phyloP scores from a whole-genome alignment of 2,329 filamentous ascomycete species.

The Fusarium liriodendri region DNA sequence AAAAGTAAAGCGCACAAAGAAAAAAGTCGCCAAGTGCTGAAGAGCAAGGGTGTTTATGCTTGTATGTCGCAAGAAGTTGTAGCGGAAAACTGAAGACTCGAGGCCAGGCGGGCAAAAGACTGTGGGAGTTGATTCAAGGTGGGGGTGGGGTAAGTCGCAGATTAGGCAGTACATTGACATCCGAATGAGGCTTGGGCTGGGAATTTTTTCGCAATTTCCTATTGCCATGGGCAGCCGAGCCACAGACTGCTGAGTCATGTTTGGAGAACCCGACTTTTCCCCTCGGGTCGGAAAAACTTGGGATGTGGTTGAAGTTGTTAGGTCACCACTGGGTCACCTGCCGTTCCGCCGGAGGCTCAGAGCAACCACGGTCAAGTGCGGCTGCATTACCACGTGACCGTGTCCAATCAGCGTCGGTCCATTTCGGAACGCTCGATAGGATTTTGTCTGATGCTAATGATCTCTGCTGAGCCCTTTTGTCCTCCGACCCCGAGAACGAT shows the following conservation, averaged over 20 bases:
- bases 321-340: constrained; percentile 18
- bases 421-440: constrained; percentile 57
- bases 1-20: constrained; percentile 13
- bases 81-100: constrained; percentile 22
- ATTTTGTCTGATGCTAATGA: constrained; percentile 54
- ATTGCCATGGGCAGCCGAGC: constrained; percentile 21
- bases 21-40: constrained; percentile 10
- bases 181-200: constrained; percentile 18
- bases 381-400: constrained; percentile 48
- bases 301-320: constrained; percentile 10
- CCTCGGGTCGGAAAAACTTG: constrained; percentile 37
- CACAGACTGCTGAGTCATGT: neutral
- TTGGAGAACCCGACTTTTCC: constrained; percentile 26
- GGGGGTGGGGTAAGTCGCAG: constrained; percentile 42
- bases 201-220: constrained; percentile 21
- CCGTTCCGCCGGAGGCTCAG: constrained; percentile 31
- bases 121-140: constrained; percentile 38
- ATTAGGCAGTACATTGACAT: constrained; percentile 29
- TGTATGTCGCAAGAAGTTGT: constrained; percentile 20
- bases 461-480: constrained; percentile 55
- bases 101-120: constrained; percentile 31
- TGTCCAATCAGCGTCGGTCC: constrained; percentile 55
- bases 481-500: constrained; percentile 52
- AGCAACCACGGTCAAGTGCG: constrained; percentile 25
- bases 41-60: constrained; percentile 9